phyloP scores from a whole-genome alignment of 176 grass and related monocot genomes.

The Juncus inflexus region DNA sequence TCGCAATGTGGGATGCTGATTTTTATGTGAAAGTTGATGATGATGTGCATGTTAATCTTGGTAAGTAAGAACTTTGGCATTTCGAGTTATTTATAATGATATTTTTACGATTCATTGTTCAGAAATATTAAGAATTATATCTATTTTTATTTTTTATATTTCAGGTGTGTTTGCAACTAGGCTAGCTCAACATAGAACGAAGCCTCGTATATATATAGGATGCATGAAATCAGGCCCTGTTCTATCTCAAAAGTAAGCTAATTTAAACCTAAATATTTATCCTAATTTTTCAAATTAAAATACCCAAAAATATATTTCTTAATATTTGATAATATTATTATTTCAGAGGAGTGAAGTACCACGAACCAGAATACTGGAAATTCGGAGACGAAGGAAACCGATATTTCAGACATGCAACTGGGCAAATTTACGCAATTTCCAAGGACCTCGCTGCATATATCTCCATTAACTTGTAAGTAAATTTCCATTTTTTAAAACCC shows the following conservation, averaged over 20 bases:
- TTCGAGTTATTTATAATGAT: too few species aligned
- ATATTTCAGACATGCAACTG: slow-evolving; percentile 94
- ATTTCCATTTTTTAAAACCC: background rate
- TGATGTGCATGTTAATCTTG: slow-evolving; percentile 95
- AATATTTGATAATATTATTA: background rate
- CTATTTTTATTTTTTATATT: background rate
- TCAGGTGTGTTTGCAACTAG: slow-evolving; percentile 62
- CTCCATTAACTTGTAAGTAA: slow-evolving; percentile 66
- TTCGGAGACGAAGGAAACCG: slow-evolving; percentile 89
- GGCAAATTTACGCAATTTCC: slow-evolving; percentile 92
- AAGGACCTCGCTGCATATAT: slow-evolving; percentile 86
- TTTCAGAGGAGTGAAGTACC: slow-evolving; percentile 78
- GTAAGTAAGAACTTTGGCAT: slow-evolving; percentile 21
- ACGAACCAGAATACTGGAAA: slow-evolving; percentile 96
- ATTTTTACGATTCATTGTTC: too few species aligned
- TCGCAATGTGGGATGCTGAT: slow-evolving; percentile 85
- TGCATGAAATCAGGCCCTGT: slow-evolving; percentile 97
- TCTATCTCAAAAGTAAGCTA: slow-evolving; percentile 58
- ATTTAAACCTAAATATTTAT: background rate
- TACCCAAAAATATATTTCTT: background rate
- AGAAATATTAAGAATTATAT: too few species aligned
- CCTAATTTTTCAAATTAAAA: background rate
- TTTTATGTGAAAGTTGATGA: slow-evolving; percentile 99
- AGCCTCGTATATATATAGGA: slow-evolving; percentile 75
- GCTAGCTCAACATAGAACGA: slow-evolving; percentile 49